Conservation (phyloP, 148 eudicot genomes). For the Arbutus unedo region DNA sequence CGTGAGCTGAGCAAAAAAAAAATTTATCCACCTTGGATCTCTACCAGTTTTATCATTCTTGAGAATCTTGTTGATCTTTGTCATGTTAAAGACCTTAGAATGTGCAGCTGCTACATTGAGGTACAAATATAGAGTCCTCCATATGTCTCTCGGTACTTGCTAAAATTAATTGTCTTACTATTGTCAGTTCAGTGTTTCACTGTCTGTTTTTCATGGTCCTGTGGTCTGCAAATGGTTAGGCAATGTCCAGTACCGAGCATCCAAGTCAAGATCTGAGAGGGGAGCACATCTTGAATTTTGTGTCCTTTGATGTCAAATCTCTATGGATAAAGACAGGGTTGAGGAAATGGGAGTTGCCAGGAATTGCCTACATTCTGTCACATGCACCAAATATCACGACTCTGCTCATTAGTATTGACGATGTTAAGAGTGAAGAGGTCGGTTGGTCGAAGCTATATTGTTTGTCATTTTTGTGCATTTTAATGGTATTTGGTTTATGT, state of each 20-base stretch:
- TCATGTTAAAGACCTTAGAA: constrained; percentile 10
- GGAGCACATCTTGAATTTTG: neutral
- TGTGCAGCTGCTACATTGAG: constrained; percentile 14
- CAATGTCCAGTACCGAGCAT: neutral
- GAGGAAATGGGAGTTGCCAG: constrained; percentile 17
- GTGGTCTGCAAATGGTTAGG: neutral
- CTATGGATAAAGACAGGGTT: constrained; percentile 13
- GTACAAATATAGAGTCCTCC: neutral
- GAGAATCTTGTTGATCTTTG: constrained; percentile 1
- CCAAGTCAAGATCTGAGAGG: neutral
- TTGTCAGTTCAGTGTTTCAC: neutral
- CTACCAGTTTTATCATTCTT: neutral
- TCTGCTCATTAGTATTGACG: constrained; percentile 9
- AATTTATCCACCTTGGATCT: too few relatives aligned
- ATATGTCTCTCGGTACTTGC: neutral
- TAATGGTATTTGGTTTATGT: neutral
- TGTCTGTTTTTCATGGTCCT: neutral
- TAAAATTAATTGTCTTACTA: neutral
- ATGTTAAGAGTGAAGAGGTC: neutral
- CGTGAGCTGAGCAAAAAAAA: too few relatives aligned
- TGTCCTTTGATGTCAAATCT: constrained; percentile 16
- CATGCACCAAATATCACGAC: constrained; percentile 15
- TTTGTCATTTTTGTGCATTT: neutral
- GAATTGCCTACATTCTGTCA: constrained; percentile 14
- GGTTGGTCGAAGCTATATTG: neutral